Base-by-base conservation (phyloP, 805 yeast species). In the Candida sithepensis region DNA sequence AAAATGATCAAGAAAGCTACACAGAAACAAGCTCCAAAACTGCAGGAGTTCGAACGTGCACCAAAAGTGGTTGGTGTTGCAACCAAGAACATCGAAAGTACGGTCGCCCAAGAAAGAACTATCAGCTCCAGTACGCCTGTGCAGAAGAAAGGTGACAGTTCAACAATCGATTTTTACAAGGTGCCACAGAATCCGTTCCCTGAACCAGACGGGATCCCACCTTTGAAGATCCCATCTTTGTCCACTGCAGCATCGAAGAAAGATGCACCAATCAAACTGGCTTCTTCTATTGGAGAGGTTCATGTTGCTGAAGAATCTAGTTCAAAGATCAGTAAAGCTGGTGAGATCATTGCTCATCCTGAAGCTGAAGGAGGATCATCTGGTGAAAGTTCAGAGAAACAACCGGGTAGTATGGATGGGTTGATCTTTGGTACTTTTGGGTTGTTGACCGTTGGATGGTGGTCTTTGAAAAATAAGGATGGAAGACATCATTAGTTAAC, bases 161-260 rank as follows among this genome's bases (percentile, higher is more conserved):
- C 85, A 8, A 75, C 79, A 36, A 81, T 81, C 51, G 87, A 82
- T 59, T 75, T 74, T 39, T 79, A 67, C 65, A 75, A 70, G 54
- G 66, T 78, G 38, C 82, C 83, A 14, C 59, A 59, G 45, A 59
- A 58, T 19, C 42, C 55, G 16, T 53, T 52, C 21, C 60, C 57
- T 3, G 54, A 42, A 19, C 63, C 63, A 21, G 57, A 52, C 37
- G 55, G 58, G 24, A 41, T 43, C 19, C 58, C 61, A 6, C 59
- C 65, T 28, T 44, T 57, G 41, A 55, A 52, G 41, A 54, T 64
- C 18, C 67, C 66, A 1, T 57, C 64, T 1, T 52, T 64, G 6
- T 56, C 65, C 2, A 53, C 66, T 1, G 51, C 59, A 37, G 66
- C 66, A 3, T 62, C 66, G 2, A 12, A 32, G 21, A 59, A 56